phyloP scores from a whole-genome alignment of 306 rosid species.

The Canavalia gladiata region DNA sequence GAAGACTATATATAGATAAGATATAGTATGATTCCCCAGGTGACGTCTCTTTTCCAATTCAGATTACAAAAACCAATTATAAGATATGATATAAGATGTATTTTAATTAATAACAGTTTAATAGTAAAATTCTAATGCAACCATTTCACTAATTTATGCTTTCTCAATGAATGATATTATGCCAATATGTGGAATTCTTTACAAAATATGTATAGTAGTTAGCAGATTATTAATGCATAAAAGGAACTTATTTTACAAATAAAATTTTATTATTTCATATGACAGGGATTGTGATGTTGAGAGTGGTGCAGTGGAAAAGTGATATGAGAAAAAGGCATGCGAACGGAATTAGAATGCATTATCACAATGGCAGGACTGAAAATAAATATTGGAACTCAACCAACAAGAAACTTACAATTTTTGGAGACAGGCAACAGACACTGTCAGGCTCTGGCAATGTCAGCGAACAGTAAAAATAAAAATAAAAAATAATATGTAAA shows the following conservation, averaged over 20 bases:
- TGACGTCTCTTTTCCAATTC: background rate
- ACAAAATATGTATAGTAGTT: background rate
- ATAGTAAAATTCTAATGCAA: background rate
- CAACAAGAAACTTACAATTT: conserved; percentile 36
- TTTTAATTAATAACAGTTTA: background rate
- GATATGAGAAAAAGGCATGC: background rate
- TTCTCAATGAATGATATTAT: background rate
- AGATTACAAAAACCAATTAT: background rate
- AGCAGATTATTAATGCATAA: background rate
- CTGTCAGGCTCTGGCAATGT: conserved; percentile 3
- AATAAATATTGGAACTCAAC: conserved; percentile 46
- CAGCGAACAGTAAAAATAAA: conserved; percentile 23
- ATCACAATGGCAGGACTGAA: conserved; percentile 12
- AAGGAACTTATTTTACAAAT: background rate
- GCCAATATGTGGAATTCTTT: background rate
- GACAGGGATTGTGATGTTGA: conserved; percentile 26
- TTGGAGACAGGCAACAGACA: conserved; percentile 32
- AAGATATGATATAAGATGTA: background rate
- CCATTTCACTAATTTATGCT: background rate
- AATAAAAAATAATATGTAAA: background rate
- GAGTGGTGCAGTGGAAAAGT: conserved; percentile 5
- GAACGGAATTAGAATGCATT: background rate
- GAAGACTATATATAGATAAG: background rate
- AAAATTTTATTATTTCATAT: background rate
- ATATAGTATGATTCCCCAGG: conserved; percentile 36